Percentiles rank a stretch among this genome's conserved stretches.
Evolutionary conservation across 306 rosid species (phyloP).

Genomic region (Castanea crenata): DNA sequence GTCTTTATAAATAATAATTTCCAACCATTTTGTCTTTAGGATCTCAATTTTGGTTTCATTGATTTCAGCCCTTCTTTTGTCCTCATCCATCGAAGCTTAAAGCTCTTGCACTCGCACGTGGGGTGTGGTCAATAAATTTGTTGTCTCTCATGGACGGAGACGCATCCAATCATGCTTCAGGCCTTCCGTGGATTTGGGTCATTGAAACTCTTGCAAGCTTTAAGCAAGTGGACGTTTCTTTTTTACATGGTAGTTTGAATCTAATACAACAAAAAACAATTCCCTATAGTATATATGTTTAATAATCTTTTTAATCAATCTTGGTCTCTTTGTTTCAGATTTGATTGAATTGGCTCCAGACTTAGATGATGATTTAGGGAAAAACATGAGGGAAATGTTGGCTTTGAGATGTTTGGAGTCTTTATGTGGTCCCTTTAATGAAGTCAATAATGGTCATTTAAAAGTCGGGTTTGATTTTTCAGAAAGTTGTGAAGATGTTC

Average conservation of each 20-base stretch:
- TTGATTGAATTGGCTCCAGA: slow-evolving; percentile 46
- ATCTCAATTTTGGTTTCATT: neutral
- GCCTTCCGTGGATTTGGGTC: slow-evolving; percentile 62
- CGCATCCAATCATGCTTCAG: slow-evolving; percentile 24
- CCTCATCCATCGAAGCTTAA: neutral
- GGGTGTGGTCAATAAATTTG: neutral
- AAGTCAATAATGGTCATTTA: slow-evolving; percentile 29
- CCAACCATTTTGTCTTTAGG: neutral
- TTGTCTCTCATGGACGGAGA: slow-evolving; percentile 30
- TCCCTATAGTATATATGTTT: no score
- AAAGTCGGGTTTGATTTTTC: slow-evolving; percentile 46
- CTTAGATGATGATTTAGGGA: slow-evolving; percentile 26
- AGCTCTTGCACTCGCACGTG: neutral
- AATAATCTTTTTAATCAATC: neutral
- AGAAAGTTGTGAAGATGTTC: slow-evolving; percentile 44
- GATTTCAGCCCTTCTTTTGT: neutral
- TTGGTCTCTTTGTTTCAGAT: slow-evolving; percentile 32
- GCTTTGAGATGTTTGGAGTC: slow-evolving; percentile 74
- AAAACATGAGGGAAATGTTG: slow-evolving; percentile 53
- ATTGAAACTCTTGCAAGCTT: slow-evolving; percentile 61
- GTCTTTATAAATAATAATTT: neutral
- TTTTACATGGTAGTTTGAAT: slow-evolving; percentile 40
- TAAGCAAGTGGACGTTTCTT: slow-evolving; percentile 28
- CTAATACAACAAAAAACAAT: no score
- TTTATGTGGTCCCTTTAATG: slow-evolving; percentile 25